These are phyloP conservation scores for Hypoxylon rubiginosum DNA, from an alignment of 2,329 filamentous ascomycete species.

Conservation along the genomic window DNA sequence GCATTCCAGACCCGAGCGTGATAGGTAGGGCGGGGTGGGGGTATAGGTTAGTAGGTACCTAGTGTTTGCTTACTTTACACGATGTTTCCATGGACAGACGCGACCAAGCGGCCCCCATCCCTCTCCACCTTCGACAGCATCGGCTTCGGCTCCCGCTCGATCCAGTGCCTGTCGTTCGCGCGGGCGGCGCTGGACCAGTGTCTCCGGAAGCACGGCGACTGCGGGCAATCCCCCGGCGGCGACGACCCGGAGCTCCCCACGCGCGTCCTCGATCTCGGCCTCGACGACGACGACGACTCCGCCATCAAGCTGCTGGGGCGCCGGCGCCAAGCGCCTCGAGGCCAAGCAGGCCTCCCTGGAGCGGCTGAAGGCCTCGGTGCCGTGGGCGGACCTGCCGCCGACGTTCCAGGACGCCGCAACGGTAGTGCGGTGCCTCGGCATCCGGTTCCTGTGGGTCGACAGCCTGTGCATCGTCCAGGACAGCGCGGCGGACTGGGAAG, in stretches of 20 bases:
- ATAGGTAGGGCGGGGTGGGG: too few relatives aligned
- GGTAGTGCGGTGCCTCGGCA: neutral
- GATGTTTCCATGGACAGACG: neutral
- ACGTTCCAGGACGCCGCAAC: constrained; percentile 1
- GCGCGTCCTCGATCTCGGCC: too few relatives aligned
- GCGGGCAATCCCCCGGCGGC: neutral
- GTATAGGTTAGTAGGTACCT: too few relatives aligned
- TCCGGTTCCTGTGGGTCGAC: neutral
- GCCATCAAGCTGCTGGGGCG: too few relatives aligned
- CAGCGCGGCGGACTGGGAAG: constrained; percentile 4
- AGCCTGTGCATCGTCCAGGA: neutral
- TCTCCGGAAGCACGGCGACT: neutral
- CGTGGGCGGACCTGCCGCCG: too few relatives aligned
- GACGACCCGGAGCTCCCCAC: neutral
- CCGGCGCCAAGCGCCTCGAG: too few relatives aligned
- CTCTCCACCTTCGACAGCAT: constrained; percentile 6
- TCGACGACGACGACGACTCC: too few relatives aligned
- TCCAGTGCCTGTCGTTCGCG: constrained; percentile 1
- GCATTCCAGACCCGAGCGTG: too few relatives aligned
- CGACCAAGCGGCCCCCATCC: constrained; percentile 1
- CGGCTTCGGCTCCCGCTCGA: constrained; percentile 2
- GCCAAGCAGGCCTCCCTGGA: too few relatives aligned
- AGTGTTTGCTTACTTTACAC: too few relatives aligned
- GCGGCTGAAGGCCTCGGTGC: too few relatives aligned
- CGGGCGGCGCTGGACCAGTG: constrained; percentile 2